Conservation (phyloP, 768 basidiomycete genomes). For the Lactarius quietus region DNA sequence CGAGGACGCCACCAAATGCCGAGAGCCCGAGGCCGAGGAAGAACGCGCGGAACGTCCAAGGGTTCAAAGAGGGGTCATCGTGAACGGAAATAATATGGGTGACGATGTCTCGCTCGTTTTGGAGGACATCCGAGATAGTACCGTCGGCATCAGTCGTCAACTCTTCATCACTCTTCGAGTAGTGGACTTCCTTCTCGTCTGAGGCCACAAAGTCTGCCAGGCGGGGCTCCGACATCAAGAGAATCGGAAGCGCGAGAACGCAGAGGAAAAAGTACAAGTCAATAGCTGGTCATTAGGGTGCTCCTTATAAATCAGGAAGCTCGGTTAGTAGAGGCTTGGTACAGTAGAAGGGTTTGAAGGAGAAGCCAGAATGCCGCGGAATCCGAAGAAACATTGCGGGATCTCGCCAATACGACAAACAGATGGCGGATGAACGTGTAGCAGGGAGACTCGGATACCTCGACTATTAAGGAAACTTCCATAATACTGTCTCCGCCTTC, state of each 20-base stretch:
- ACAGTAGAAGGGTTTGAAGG: background rate
- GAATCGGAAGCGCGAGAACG: background rate
- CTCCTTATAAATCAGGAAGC: background rate
- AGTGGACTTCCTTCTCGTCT: slow-evolving; percentile 18
- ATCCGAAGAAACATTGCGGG: background rate
- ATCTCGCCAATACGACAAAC: no score
- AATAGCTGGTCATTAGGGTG: background rate
- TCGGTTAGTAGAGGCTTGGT: background rate
- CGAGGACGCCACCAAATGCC: slow-evolving; percentile 49
- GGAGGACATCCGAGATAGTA: slow-evolving; percentile 35
- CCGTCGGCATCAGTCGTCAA: slow-evolving; percentile 31
- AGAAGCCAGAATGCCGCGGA: background rate
- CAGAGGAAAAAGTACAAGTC: background rate
- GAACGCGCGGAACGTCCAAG: slow-evolving; percentile 46
- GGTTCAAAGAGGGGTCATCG: slow-evolving; percentile 45
- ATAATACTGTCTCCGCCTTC: no score
- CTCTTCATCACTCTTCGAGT: slow-evolving; percentile 36
- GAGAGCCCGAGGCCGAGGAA: slow-evolving; percentile 47
- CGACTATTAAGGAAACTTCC: no score
- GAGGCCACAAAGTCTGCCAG: background rate
- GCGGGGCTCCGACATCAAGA: background rate
- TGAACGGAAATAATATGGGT: slow-evolving; percentile 45
- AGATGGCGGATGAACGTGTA: no score
- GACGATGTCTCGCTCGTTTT: slow-evolving; percentile 46
- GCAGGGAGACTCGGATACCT: no score